Base-by-base conservation (phyloP, 306 rosid species). In the Dalbergia oliveri region DNA sequence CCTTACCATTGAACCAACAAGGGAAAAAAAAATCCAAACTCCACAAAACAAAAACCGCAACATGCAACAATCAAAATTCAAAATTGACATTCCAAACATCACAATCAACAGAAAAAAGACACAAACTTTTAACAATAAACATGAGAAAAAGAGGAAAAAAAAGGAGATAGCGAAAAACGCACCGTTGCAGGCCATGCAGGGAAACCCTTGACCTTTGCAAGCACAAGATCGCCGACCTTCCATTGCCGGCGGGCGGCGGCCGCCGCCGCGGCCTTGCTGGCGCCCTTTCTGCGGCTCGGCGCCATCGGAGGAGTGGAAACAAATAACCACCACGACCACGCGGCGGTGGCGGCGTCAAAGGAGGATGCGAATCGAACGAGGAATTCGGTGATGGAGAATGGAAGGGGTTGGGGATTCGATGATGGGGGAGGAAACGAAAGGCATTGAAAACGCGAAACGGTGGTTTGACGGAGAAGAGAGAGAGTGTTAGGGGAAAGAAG, bases 151-250 rank as follows among this genome's bases (percentile, higher is more conserved):
- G 10, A 21, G 0, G 16, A 54, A 54, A n/a, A 53, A 15, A 15
- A 5, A 6, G 21, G 60, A 79, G 14, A 35, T 15, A 63, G 65
- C 16, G 70, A 45, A 9, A 78, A 9, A 78, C 86, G 35, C 75
- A 93, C 99, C 87, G 90, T 91, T 43, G 99, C 99, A 69, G 99
- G 99, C 99, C 99, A 94, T 75, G 97, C 94, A 85, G 99, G 97
- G 84, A 90, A 94, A 10, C 99, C 99, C 67, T 94, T 94, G 57
- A 94, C 92, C 79, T 94, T 94, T 61, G 99, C 99, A 7, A 93
- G 97, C 23, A 94, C 99, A 12, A 94, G 97, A 94, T 94, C 97
- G 70, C 99, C 99, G 45, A 94, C 91, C 78, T 91, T 93, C 97
- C 97, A 94, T 71, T 91, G 88, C 82, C 97, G 91, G 81, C 95